Evolutionary conservation across 2,329 filamentous ascomycete genomes (phyloP).

Genomic region (Chaetomium strumarium): DNA sequence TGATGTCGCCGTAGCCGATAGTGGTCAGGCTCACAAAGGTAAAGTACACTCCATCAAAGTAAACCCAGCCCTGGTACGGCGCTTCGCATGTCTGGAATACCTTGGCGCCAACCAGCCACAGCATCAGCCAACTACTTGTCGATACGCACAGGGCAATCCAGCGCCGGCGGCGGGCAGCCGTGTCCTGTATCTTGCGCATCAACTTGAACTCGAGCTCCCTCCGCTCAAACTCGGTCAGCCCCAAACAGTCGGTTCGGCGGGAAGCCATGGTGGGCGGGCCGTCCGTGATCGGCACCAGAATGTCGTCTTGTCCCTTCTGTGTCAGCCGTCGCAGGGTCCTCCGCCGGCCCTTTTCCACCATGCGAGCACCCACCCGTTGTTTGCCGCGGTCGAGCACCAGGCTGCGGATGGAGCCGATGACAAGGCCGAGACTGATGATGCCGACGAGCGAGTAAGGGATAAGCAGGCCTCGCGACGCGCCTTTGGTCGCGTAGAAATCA

Average conservation of each 20-base stretch:
- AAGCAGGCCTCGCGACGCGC: slow-evolving; percentile 62
- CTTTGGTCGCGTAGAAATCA: slow-evolving; percentile 43
- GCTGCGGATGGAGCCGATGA: slow-evolving; percentile 72
- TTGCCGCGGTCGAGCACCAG: slow-evolving; percentile 55
- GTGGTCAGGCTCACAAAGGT: slow-evolving; percentile 77
- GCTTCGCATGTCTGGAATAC: slow-evolving; percentile 58
- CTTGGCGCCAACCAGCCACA: slow-evolving; percentile 77
- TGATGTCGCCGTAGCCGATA: slow-evolving; percentile 79
- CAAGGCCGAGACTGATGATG: slow-evolving; percentile 76
- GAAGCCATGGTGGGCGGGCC: slow-evolving; percentile 15
- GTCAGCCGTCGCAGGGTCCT: slow-evolving; percentile 41
- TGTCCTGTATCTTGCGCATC: slow-evolving; percentile 73
- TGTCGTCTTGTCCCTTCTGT: slow-evolving; percentile 38
- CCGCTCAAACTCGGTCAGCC: slow-evolving; percentile 48
- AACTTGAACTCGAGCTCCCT: slow-evolving; percentile 67
- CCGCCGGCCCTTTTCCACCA: slow-evolving; percentile 55
- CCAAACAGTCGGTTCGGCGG: slow-evolving; percentile 17
- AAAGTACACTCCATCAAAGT: slow-evolving; percentile 81
- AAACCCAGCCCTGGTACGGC: slow-evolving; percentile 57
- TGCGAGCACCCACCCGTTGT: slow-evolving; percentile 47
- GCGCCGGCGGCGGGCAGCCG: slow-evolving; percentile 58
- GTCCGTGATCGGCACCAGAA: slow-evolving; percentile 45
- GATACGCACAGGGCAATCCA: slow-evolving; percentile 72
- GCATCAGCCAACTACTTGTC: slow-evolving; percentile 57
- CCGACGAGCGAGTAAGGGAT: slow-evolving; percentile 81